Conservation (phyloP, 2,329 filamentous ascomycete species). For the Penicillium crustosum region DNA sequence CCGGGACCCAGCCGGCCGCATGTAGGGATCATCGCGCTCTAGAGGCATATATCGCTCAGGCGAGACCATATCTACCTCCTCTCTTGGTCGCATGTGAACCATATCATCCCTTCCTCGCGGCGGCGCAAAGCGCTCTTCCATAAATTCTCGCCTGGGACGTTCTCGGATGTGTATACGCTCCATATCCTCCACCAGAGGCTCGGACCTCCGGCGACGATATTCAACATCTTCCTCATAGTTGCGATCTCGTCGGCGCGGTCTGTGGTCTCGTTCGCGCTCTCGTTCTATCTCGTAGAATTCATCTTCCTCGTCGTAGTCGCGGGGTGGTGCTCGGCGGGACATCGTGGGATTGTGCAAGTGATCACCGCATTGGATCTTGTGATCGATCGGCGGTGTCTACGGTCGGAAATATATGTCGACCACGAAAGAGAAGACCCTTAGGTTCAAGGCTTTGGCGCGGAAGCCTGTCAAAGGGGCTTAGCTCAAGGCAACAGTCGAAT, state of each 20-base stretch:
- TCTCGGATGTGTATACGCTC: constrained; percentile 44
- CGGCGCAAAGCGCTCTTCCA: constrained; percentile 35
- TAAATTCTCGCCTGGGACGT: constrained; percentile 34
- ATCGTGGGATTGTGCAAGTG: constrained; percentile 19
- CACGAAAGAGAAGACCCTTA: not conserved
- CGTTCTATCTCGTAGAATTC: constrained; percentile 29
- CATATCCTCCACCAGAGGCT: constrained; percentile 46
- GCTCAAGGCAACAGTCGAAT: not conserved
- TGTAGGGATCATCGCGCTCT: constrained; percentile 18
- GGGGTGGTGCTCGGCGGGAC: constrained; percentile 32
- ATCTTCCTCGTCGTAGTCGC: constrained; percentile 34
- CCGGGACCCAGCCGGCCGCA: constrained; percentile 3
- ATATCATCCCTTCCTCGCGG: constrained; percentile 33
- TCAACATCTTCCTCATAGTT: constrained; percentile 32
- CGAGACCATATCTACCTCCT: constrained; percentile 20
- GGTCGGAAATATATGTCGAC: not conserved
- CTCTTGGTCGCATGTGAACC: constrained; percentile 30
- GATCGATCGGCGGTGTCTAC: not conserved
- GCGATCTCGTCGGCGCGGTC: constrained; percentile 28
- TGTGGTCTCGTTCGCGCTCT: constrained; percentile 27
- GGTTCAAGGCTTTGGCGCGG: not conserved
- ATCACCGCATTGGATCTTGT: constrained; percentile 3
- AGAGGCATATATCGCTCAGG: constrained; percentile 1
- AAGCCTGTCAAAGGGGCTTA: not conserved
- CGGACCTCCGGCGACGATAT: constrained; percentile 32